These are phyloP conservation scores for Tolypocladium pustulatum DNA, from an alignment of 2,329 filamentous ascomycete genomes.

Conservation along the genomic window DNA sequence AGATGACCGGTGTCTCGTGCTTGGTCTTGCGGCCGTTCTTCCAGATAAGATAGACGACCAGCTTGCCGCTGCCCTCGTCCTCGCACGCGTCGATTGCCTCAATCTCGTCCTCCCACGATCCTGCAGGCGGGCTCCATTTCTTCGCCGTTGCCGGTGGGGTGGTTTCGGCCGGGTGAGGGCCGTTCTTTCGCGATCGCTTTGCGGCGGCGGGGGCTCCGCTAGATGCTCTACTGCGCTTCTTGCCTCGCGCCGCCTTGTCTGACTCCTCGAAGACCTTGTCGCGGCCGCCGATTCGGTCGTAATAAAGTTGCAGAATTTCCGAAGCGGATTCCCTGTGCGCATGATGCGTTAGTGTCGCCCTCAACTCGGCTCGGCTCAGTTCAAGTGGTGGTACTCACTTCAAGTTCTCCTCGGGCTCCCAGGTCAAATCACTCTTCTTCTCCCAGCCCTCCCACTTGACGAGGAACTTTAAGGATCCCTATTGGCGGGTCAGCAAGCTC, in stretches of 20 bases:
- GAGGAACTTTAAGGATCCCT: constrained; percentile 49
- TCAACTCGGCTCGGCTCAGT: no score
- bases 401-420: constrained; percentile 65
- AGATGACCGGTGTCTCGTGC: constrained; percentile 57
- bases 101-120: constrained; percentile 69
- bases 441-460: constrained; percentile 79
- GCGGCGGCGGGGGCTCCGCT: constrained; percentile 22
- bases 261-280: constrained; percentile 42
- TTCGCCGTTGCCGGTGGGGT: constrained; percentile 36
- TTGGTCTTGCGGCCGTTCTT: constrained; percentile 63
- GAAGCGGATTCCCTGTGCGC: constrained; percentile 41
- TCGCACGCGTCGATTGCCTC: constrained; percentile 62
- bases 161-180: constrained; percentile 35
- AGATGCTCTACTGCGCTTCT: constrained; percentile 46
- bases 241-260: constrained; percentile 36
- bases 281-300: constrained; percentile 51
- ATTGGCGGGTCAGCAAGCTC: constrained; percentile 3
- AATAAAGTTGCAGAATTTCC: constrained; percentile 55
- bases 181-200: constrained; percentile 38
- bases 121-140: constrained; percentile 57
- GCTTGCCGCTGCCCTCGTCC: constrained; percentile 45
- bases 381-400: constrained; percentile 10
- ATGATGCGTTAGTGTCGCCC: background rate
- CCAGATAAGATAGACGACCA: constrained; percentile 65
- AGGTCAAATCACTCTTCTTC: constrained; percentile 59